Evolutionary conservation across 192 early-diverging fungal species (phyloP).

Genomic region (Podila verticillata): DNA sequence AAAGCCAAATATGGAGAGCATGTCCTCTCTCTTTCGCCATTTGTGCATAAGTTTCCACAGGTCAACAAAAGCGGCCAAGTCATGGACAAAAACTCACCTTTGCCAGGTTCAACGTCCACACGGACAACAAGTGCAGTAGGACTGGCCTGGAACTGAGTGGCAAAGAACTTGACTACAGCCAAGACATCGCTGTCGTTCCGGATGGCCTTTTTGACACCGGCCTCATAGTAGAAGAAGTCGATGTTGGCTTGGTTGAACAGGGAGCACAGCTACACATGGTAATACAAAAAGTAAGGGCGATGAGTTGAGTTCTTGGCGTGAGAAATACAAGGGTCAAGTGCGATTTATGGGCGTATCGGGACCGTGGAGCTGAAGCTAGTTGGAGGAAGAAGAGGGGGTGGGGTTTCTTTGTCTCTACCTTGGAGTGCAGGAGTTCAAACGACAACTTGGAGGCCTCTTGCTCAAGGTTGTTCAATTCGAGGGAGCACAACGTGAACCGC

Average conservation of each 20-base stretch:
- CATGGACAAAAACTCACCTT: not conserved
- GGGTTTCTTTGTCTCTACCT: too few species aligned
- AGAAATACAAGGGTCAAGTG: not conserved
- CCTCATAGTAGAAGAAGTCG: constrained; percentile 17
- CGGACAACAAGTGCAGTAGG: not conserved
- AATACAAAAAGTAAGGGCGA: not conserved
- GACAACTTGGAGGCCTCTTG: constrained; percentile 8
- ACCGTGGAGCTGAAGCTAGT: too few species aligned
- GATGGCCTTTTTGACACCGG: constrained; percentile 6
- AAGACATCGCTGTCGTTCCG: constrained; percentile 25
- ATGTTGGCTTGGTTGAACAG: constrained; percentile 25
- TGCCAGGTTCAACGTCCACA: not conserved
- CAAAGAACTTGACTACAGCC: constrained; percentile 13
- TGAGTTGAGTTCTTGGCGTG: not conserved
- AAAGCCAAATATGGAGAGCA: constrained; percentile 4
- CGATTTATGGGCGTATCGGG: too few species aligned
- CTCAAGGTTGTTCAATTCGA: constrained; percentile 18
- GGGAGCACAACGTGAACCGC: constrained; percentile 24
- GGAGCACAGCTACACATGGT: constrained; percentile 18
- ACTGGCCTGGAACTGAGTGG: constrained; percentile 4
- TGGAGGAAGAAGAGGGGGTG: not conserved
- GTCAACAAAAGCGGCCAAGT: not conserved
- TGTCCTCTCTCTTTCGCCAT: not conserved
- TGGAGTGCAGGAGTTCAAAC: constrained; percentile 18
- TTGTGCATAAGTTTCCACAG: not conserved